Evolutionary conservation across 805 yeast species (phyloP), one percentile per base, ranked within the genome.

Genomic region (Ogataea glucozyma): DNA sequence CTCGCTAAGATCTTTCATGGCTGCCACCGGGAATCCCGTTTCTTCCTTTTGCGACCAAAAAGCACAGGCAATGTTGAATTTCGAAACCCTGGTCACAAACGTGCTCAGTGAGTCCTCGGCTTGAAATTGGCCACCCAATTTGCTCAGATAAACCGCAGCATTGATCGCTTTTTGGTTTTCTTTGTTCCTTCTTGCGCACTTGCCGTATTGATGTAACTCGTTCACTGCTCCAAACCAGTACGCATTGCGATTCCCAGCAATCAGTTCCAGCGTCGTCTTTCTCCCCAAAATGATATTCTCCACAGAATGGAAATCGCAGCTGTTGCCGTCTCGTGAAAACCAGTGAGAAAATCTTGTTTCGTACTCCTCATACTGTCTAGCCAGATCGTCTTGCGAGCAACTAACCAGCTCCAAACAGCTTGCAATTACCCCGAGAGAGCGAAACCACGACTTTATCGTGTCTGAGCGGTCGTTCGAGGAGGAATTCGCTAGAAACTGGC

Each of bases 31-130:
- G 12, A 75, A 67, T 9, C 67, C 64, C 0, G 75, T 56, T 34
- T 61, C 70, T 34, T 82, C 79, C 0, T 79, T 78, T 41, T 77
- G 78, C 0, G 65, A 62, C 95, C 96, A 87, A 20, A 85, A 65
- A 0, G 85, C 73, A 5, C 67, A 61, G 0, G 96, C 88, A 0
- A 78, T 58, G 32, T 79, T 79, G 49, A 70, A 70, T 36, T 65
- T 64, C 0, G 76, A 62, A 4, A 62, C 35, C 31, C 53, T 44
- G 5, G 34, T 27, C 3, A 55, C 53, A 16, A 44, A 45, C 5
- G 31, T 13, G 11, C 44, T 32, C 1, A 53, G 45, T 3, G 31
- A 31, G 43, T 46, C 41, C n/a, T 6, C 23, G 55, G 46, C 21
- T 57, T 51, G 0, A 47, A 31, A 5, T 62, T 61, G 3, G 67